Evolutionary conservation across 495 filamentous ascomycete species (phyloP).

Genomic region (Tuber melanosporum): DNA sequence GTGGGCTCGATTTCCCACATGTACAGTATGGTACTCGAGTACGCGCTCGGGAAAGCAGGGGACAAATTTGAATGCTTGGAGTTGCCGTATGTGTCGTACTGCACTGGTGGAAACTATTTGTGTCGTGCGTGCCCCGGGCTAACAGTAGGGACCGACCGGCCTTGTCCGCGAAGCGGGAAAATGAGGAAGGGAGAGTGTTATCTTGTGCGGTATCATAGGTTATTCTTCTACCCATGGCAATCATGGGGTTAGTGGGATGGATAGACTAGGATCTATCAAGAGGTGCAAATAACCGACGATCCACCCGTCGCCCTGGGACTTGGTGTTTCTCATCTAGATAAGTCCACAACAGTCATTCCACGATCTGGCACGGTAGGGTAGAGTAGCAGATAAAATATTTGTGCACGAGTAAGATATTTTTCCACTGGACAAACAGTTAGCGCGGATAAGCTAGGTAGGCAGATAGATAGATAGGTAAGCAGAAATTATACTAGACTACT

Average conservation of each 20-base stretch:
- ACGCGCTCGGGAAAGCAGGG: too few species aligned
- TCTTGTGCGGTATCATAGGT: background rate
- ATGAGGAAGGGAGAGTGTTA: background rate
- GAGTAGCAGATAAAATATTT: background rate
- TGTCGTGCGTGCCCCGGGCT: background rate
- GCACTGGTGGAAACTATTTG: background rate
- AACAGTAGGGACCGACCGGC: background rate
- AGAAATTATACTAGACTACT: slow-evolving; percentile 1
- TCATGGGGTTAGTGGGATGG: background rate
- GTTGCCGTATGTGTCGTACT: background rate
- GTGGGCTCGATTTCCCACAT: background rate
- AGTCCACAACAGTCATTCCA: background rate
- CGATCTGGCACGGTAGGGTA: background rate
- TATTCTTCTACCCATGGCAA: background rate
- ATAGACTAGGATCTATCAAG: background rate
- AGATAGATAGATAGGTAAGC: background rate
- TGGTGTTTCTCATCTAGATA: background rate
- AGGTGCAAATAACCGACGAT: background rate
- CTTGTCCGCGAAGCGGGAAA: background rate
- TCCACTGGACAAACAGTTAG: background rate
- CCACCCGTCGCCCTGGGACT: background rate
- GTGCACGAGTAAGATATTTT: background rate
- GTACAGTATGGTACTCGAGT: too few species aligned
- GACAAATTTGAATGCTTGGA: too few species aligned
- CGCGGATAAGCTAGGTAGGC: background rate